Conservation (phyloP, 2,329 filamentous ascomycete species). For the Lecanicillium sp. region DNA sequence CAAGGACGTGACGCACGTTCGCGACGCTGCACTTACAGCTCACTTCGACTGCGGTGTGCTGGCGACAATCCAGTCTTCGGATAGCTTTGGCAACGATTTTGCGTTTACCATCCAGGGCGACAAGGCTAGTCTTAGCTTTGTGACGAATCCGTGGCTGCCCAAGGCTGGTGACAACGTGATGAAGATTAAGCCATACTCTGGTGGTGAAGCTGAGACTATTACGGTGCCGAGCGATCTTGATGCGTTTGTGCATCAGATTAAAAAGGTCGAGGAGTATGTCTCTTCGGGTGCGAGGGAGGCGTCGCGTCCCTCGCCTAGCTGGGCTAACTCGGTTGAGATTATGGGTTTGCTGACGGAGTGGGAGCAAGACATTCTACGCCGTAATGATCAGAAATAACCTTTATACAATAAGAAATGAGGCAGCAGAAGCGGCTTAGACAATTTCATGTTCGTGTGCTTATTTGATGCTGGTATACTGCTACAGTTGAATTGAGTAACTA, state of each 20-base stretch:
- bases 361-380: constrained; percentile 12
- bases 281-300: constrained; percentile 12
- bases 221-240: constrained; percentile 13
- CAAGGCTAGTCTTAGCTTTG: constrained; percentile 15
- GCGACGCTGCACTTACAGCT: constrained; percentile 15
- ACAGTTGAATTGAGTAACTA: not conserved
- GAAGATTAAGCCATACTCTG: constrained; percentile 14
- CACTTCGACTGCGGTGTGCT: constrained; percentile 16
- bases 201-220: constrained; percentile 12
- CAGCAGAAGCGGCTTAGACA: not conserved
- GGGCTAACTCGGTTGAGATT: constrained; percentile 17
- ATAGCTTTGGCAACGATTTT: constrained; percentile 19
- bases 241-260: constrained; percentile 17
- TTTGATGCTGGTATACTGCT: constrained; percentile 1
- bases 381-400: constrained; percentile 4
- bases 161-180: constrained; percentile 16
- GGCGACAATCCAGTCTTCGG: constrained; percentile 17
- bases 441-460: not conserved
- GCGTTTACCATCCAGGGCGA: constrained; percentile 16
- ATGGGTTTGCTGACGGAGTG: constrained; percentile 18
- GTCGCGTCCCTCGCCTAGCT: constrained; percentile 15
- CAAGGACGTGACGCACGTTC: constrained; percentile 11
- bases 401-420: not conserved
- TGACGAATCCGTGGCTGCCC: constrained; percentile 20
- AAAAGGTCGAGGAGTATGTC: constrained; percentile 16